Base-by-base conservation (phyloP, 2,329 filamentous ascomycete species). In the Botrytis byssoidea region DNA sequence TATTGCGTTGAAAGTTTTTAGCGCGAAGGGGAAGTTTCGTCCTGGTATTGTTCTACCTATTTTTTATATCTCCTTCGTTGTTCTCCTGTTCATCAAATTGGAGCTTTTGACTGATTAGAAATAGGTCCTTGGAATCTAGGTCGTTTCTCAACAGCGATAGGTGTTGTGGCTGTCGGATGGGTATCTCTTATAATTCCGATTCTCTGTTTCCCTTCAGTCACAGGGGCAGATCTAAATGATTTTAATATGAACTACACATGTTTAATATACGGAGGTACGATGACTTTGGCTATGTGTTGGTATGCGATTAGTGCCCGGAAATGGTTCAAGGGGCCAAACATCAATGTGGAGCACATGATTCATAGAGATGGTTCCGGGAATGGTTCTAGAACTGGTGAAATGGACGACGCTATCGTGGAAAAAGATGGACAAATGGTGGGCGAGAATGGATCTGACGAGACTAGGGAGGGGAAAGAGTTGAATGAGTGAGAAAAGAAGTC, bases 261-360 rank as follows among this genome's bases (percentile, higher is more conserved):
- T 76, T 82, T 92, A 37, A 89, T 91, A 14, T 92, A 90, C 81
- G 90, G 89, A 8, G 89, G 83, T 4, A 87, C 89, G 0, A 92
- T 92, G 89, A 74, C 88, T 6, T 79, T 85, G 4, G 84, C 89
- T 7, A 82, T 85, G 4, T 81, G 90, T 22, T 92, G 90, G 89
- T 93, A 89, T 85, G 82, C 88, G 59, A 82, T 92, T 7, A 86
- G 87, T 76, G 90, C 90, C 16, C 85, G 85, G 67, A 90, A 88
- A 78, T 92, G 90, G 90, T 93, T 92, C 82, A 90, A 88, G 78
- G 91, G 91, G 0, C 90, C 91, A 0, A 91, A 89, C 83, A 87
- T 92, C 75, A 92, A 92, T 78, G 83, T 92, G 40, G 86, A 89
- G 77, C 65, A 79, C 67, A 35, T 64, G 22, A 75, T 76, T 72